Evolutionary conservation across 1,284 basidiomycete genomes (phyloP).

Genomic region (Trichosporon faecale): DNA sequence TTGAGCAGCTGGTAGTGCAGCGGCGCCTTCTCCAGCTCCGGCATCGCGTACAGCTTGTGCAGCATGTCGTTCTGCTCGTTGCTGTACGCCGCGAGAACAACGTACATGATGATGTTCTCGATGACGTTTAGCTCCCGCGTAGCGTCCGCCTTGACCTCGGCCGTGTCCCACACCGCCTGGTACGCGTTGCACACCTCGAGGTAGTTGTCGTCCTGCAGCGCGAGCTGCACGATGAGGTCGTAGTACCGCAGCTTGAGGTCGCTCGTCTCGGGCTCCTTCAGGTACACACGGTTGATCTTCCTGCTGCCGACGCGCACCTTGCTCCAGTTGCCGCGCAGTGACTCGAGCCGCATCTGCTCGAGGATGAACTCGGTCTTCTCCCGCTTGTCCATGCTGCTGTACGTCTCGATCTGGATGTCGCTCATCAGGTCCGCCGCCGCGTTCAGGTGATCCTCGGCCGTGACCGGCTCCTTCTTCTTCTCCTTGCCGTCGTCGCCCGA

Average conservation of each 20-base stretch:
- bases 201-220: constrained; percentile 77
- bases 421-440: constrained; percentile 84
- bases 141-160: constrained; percentile 78
- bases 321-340: constrained; percentile 71
- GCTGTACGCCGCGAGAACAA: constrained; percentile 86
- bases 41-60: constrained; percentile 75
- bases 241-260: constrained; percentile 95
- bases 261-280: constrained; percentile 84
- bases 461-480: constrained; percentile 50
- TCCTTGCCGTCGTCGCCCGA: constrained; percentile 34
- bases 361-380: constrained; percentile 99
- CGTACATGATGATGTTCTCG: constrained; percentile 91
- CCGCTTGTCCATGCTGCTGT: constrained; percentile 93
- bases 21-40: constrained; percentile 73
- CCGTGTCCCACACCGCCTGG: constrained; percentile 94
- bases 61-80: constrained; percentile 98
- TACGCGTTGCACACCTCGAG: constrained; percentile 94
- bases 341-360: constrained; percentile 96
- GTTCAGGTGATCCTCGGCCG: constrained; percentile 61
- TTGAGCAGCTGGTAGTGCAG: constrained; percentile 90
- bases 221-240: constrained; percentile 92
- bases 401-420: constrained; percentile 97
- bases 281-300: constrained; percentile 91
- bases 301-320: constrained; percentile 86
- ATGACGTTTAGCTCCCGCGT: constrained; percentile 73